Evolutionary conservation across 495 filamentous ascomycete genomes (phyloP), one percentile per base, ranked within the genome.

Genomic region (Aspergillus bridgeri): DNA sequence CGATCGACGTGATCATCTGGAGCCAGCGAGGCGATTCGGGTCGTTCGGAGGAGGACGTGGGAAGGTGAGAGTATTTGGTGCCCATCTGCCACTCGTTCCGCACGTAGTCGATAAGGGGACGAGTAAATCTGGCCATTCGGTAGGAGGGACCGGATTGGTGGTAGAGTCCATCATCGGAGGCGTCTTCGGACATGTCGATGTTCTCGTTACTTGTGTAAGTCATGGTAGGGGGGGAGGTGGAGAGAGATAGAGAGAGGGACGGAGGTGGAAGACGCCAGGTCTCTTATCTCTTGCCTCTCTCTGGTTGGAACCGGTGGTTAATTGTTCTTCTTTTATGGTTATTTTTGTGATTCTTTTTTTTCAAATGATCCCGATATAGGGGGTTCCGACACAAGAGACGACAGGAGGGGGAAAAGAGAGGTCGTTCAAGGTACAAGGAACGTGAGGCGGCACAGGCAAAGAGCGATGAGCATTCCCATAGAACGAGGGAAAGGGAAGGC

Each of bases 31-130:
- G 54, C 24, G 64, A 27, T 19, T 68, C 62, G 45, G 62, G 54
- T 9, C 50, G 46, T 20, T 69, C 58, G 1, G 58, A 23, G 25
- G 62, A 55, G 51, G 59, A 58, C n/a, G 64, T 49, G 42, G 64
- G 56, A 50, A 60, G 53, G 52, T 67, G 58, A 58, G 57, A 47
- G 53, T 64, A 59, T 60, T 65, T 60, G 33, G 72, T 57, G 50
- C 59, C 56, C 0, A 59, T 53, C 61, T 75, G 71, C 79, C 79
- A 81, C 49, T 72, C 76, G 56, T 82, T 81, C 19, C 69, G 71
- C 17, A 74, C 71, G 22, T 68, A 73, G 51, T 80, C 66, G 56
- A 82, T 72, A 13, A 83, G 64, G 2, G 79, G 78, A 8, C 69
- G 64, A 5, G 68, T 58, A 56, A 61, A 55, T 27, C 60, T 60